Conservation (phyloP, 148 eudicot genomes). For the Silene conica region DNA sequence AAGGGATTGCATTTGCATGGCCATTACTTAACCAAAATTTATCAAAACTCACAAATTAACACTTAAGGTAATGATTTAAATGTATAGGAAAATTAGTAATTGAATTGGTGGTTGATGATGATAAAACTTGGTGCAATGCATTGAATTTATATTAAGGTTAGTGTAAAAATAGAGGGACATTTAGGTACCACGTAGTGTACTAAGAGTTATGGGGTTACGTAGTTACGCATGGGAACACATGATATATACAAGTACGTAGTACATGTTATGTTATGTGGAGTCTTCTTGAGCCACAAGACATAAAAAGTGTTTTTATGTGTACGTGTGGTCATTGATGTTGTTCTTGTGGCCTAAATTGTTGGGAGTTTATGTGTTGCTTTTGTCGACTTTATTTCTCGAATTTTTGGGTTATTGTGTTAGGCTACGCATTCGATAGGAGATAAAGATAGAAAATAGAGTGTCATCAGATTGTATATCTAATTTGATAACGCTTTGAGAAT, state of each 20-base stretch:
- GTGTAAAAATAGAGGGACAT: constrained; percentile 14
- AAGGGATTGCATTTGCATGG: constrained; percentile 32
- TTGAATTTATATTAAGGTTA: constrained; percentile 13
- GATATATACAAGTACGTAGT: too few species aligned
- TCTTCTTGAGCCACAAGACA: constrained; percentile 1
- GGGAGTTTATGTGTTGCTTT: constrained; percentile 1
- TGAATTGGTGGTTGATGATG: not conserved
- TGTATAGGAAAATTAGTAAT: too few species aligned
- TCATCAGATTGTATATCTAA: too few species aligned
- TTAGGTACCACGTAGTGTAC: constrained; percentile 18
- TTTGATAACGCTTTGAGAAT: too few species aligned
- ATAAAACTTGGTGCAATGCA: not conserved
- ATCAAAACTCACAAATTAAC: too few species aligned
- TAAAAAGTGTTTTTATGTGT: too few species aligned
- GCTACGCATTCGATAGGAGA: too few species aligned
- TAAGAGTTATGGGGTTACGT: not conserved
- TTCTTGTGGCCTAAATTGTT: not conserved
- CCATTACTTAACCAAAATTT: not conserved
- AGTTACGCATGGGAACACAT: too few species aligned
- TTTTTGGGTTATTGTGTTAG: not conserved
- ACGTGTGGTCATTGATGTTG: not conserved
- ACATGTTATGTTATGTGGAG: constrained; percentile 12
- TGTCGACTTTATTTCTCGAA: constrained; percentile 5
- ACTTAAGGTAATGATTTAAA: too few species aligned
- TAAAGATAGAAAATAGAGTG: too few species aligned